Evolutionary conservation across 805 yeast species (phyloP), one percentile per base, ranked within the genome.

Genomic region (Yarrowia divulgata): DNA sequence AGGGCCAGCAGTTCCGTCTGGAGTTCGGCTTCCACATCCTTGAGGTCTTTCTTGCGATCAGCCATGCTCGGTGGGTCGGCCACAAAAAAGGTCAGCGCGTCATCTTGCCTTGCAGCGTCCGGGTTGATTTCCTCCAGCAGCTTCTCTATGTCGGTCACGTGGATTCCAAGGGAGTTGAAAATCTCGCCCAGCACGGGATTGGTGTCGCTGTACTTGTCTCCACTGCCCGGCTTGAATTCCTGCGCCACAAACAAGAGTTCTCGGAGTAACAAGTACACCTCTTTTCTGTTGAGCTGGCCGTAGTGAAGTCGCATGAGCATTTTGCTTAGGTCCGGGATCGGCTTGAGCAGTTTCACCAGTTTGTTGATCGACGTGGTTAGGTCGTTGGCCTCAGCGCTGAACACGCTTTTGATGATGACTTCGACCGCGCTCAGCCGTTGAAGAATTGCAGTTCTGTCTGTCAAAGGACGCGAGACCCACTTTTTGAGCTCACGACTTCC

Each of bases 381-480:
- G 3, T 42, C 64, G 18, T 12, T 32, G 6, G 64, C 12, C 8
- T 34, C 55, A 1, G 67, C 67, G 10, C 55, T 35, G 18, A 16
- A 48, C 1, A 32, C 29, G n/a, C 57, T 49, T 10, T 35, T 29
- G 16, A 63, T 48, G 48, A 63, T 63, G 10, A 8, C 18, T 23
- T 63, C 83, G 6, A 88, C 83, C 0, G 97, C 92, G 49, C 84
- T 85, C 0, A 84, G 79, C 34, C 99, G 82, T n/a, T 82, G 81
- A 69, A 84, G 82, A 1, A 95, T 89, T 9, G 79, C 79, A 1
- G 79, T 81, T 39, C 81, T 79, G 52, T 87, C 82, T 0, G 85
- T 78, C 29, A 93, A 81, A 1, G 99, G 99, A 70, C 83, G 81
- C 0, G 87, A 81, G 0, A 93, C 79, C 99, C 99, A 95, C 46